Base-by-base conservation (phyloP, 768 basidiomycete species). In the Mycena rebaudengoi region DNA sequence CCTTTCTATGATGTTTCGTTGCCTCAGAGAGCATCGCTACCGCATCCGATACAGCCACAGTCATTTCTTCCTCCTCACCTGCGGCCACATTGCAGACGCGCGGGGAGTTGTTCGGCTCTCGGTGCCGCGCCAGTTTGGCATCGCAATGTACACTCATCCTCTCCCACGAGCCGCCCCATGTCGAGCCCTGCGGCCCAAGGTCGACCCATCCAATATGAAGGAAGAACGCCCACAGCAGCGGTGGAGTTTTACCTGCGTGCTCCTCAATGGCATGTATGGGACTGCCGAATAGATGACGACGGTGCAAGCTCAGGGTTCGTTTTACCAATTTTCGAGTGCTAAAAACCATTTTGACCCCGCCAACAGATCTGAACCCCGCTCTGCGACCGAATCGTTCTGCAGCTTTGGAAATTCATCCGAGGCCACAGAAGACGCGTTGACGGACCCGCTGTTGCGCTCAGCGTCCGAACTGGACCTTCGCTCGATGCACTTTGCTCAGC, bases 301-400 rank as follows among this genome's bases (percentile, higher is more conserved):
- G 69, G 68, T 40, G 58, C 30, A 32, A 74, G 73, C 35, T 69
- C 73, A 18, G 65, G 71, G 73, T 75, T 23, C 54, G 65, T 57
- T 32, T 21, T 8, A 20, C 52, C 11, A 32, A n/a, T 5, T 44
- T 35, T 46, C 20, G 14, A 28, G 33, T n/a, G 8, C 20, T 28
- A 14, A 18, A 25, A 43, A 30, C 35, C 13, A 50, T 16, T 11
- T 16, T 2, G 8, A 13, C 13, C 18, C 40, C 7, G 10, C 18
- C 18, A 40, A 29, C 29, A 66, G 64, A 4, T 61, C 65, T 4
- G 65, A 57, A 32, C 48, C 65, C 10, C 32, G 16, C 1, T 61
- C 65, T 5, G 58, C 52, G 1, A 65, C 40, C 3, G 35, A 29
- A 11, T 62, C 65, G 5, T 29, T 53, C 12, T 66, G 57, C 43